These are phyloP conservation scores for Cymbidium sinense DNA, from an alignment of 106 monocot genomes.

Conservation along the genomic window DNA sequence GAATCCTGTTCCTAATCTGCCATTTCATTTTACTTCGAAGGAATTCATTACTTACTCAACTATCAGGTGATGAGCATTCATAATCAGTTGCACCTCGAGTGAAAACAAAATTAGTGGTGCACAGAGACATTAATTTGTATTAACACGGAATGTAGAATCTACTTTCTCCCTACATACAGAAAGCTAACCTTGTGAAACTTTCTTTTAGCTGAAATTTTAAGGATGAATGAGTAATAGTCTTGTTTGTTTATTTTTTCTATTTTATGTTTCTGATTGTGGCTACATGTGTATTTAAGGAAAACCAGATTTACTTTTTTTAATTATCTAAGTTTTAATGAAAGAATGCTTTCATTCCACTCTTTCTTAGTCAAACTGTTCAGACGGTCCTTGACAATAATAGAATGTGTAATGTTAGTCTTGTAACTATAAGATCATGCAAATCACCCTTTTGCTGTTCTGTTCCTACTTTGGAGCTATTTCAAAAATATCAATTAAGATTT, in stretches of 20 bases:
- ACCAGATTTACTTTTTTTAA: background rate
- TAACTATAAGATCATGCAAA: background rate
- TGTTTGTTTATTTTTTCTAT: too few species aligned
- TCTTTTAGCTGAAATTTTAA: background rate
- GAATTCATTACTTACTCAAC: conserved; percentile 77
- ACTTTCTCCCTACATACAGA: background rate
- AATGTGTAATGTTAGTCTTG: too few species aligned
- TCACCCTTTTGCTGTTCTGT: background rate
- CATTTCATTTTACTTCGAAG: conserved; percentile 89
- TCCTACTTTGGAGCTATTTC: background rate
- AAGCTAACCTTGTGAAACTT: background rate
- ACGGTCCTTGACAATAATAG: too few species aligned
- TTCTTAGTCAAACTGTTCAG: background rate
- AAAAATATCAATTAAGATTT: too few species aligned
- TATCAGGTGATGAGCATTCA: conserved; percentile 38
- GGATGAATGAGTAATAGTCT: too few species aligned
- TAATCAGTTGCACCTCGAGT: background rate
- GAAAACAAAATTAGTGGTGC: background rate
- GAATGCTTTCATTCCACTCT: background rate
- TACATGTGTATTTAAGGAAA: background rate
- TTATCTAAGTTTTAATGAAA: background rate
- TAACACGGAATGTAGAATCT: background rate
- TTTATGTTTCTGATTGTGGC: background rate
- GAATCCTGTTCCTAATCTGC: conserved; percentile 90
- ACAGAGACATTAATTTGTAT: background rate